Conservation (phyloP, 148 eudicot genomes). For the Euryodendron excelsum region DNA sequence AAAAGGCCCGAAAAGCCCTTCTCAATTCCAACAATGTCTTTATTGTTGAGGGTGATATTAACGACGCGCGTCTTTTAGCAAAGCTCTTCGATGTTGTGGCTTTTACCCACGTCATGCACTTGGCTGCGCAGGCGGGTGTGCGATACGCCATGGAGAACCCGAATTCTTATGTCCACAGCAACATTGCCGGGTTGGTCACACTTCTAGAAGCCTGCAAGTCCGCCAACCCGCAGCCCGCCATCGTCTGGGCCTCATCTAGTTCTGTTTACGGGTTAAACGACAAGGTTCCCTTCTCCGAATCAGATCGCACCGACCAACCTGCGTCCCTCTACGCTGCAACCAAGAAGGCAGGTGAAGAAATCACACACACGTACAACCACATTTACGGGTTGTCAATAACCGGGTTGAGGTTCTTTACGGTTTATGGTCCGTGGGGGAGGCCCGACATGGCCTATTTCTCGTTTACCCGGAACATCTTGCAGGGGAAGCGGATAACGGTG, state of each 20-base stretch:
- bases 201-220: conserved; percentile 57
- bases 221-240: conserved; percentile 62
- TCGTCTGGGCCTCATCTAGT: conserved; percentile 82
- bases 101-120: conserved; percentile 71
- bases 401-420: conserved; percentile 72
- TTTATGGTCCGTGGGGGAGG: conserved; percentile 83
- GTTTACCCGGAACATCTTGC: conserved; percentile 53
- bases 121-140: conserved; percentile 83
- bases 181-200: conserved; percentile 67
- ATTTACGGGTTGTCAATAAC: conserved; percentile 71
- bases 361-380: conserved; percentile 72
- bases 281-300: conserved; percentile 62
- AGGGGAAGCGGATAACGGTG: conserved; percentile 65
- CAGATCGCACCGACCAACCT: conserved; percentile 67
- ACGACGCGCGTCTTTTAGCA: conserved; percentile 42
- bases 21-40: conserved; percentile 31
- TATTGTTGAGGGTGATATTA: conserved; percentile 59
- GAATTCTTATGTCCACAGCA: conserved; percentile 59
- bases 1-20: conserved; percentile 38
- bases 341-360: conserved; percentile 75
- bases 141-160: conserved; percentile 79
- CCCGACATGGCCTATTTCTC: conserved; percentile 90
- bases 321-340: conserved; percentile 82
- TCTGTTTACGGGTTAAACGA: conserved; percentile 82
- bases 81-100: conserved; percentile 52